A percentile compares a stretch with the other conserved stretches of the same genome.
These are phyloP conservation scores for Wickerhamomyces rabaulensis DNA, from an alignment of 805 yeast genomes.

Conservation along the genomic window DNA sequence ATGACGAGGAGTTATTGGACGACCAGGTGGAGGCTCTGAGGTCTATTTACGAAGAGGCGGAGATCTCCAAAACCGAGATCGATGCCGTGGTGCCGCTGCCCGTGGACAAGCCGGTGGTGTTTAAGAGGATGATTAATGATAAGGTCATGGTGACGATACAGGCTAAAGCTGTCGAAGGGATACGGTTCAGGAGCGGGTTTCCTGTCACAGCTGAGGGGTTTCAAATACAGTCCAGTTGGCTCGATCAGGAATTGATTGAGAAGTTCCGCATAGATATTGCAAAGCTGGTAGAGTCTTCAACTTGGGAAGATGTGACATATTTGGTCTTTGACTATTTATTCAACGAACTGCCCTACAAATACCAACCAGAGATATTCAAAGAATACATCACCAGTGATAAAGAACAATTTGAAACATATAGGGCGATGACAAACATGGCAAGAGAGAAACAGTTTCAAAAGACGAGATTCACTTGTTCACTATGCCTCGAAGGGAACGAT, in stretches of 20 bases:
- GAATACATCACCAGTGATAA: constrained; percentile 5
- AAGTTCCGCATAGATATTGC: constrained; percentile 7
- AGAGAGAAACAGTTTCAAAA: constrained; percentile 26
- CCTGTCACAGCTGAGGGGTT: constrained; percentile 27
- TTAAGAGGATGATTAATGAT: neutral
- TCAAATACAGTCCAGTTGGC: constrained; percentile 28
- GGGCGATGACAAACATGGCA: constrained; percentile 21
- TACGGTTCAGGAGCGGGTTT: constrained; percentile 20
- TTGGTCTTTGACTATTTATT: constrained; percentile 37
- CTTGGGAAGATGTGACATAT: constrained; percentile 23
- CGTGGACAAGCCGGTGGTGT: neutral
- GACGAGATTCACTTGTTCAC: constrained; percentile 45
- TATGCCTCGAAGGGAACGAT: constrained; percentile 46
- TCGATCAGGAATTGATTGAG: constrained; percentile 18
- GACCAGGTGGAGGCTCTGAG: constrained; percentile 38
- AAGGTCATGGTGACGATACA: neutral
- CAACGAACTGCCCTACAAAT: constrained; percentile 13
- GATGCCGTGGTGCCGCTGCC: neutral
- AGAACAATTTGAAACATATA: constrained; percentile 6
- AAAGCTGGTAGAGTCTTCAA: neutral
- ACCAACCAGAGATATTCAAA: constrained; percentile 11
- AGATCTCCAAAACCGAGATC: neutral
- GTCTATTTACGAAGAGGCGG: constrained; percentile 29
- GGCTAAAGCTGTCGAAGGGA: neutral
- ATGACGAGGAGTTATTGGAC: constrained; percentile 5